Evolutionary conservation across 2,329 filamentous ascomycete genomes (phyloP).

Genomic region (Botrytis paeoniae): DNA sequence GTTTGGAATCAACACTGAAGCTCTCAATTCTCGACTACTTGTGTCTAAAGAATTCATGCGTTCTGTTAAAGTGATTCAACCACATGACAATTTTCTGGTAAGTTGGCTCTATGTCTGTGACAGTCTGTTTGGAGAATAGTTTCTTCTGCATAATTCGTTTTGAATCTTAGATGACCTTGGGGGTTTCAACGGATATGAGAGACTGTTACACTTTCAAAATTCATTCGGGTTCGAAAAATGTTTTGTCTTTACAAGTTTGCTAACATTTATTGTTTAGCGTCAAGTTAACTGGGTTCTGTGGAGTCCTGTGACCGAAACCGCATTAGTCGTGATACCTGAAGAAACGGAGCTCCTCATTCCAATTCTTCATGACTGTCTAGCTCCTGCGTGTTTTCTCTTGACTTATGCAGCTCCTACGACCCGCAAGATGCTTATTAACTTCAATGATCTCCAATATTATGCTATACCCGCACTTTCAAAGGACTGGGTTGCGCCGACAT

Average conservation of each 20-base stretch:
- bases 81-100: constrained; percentile 45
- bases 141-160: neutral
- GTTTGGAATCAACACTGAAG: constrained; percentile 32
- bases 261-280: constrained; percentile 35
- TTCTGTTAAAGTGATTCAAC: constrained; percentile 42
- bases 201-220: neutral
- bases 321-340: constrained; percentile 59
- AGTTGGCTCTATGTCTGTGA: neutral
- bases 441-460: constrained; percentile 54
- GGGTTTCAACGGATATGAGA: neutral
- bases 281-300: constrained; percentile 62
- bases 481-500: constrained; percentile 45
- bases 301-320: constrained; percentile 46
- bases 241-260: neutral
- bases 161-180: neutral
- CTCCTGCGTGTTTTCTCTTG: constrained; percentile 45
- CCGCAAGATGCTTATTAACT: constrained; percentile 52
- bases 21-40: constrained; percentile 38
- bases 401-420: constrained; percentile 60
- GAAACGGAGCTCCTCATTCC: constrained; percentile 57
- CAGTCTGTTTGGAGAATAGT: neutral
- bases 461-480: constrained; percentile 47
- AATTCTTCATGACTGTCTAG: constrained; percentile 36
- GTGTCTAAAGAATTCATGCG: constrained; percentile 48
- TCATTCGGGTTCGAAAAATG: too few relatives aligned